Evolutionary conservation across 2,329 filamentous ascomycete genomes (phyloP).

Genomic region (Phoma sp.): DNA sequence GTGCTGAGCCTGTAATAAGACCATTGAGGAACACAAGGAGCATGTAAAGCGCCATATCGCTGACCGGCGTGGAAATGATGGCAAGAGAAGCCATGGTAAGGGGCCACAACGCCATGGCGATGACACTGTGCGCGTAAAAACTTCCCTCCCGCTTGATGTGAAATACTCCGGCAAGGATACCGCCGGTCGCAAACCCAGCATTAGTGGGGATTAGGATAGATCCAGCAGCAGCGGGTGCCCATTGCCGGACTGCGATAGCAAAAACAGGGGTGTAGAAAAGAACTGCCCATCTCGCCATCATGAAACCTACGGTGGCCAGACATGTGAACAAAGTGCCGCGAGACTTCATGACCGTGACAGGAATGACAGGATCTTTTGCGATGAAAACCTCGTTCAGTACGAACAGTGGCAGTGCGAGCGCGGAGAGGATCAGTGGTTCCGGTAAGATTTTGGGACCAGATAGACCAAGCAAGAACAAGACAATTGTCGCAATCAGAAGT

Average conservation of each 20-base stretch:
- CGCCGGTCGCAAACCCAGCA: constrained; percentile 75
- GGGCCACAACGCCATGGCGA: constrained; percentile 68
- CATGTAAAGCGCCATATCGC: constrained; percentile 62
- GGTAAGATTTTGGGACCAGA: constrained; percentile 66
- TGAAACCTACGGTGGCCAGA: constrained; percentile 74
- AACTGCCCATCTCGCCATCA: constrained; percentile 80
- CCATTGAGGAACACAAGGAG: constrained; percentile 72
- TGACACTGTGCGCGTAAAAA: constrained; percentile 71
- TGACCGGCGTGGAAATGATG: constrained; percentile 59
- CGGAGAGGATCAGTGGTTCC: constrained; percentile 66
- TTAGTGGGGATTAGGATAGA: constrained; percentile 83
- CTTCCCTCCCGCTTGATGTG: constrained; percentile 76
- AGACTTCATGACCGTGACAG: constrained; percentile 71
- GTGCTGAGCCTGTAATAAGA: constrained; percentile 70
- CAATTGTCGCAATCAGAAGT: constrained; percentile 61
- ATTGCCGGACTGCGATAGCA: constrained; percentile 75
- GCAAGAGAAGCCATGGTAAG: constrained; percentile 64
- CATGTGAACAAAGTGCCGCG: constrained; percentile 76
- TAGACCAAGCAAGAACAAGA: constrained; percentile 75
- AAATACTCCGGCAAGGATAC: constrained; percentile 73
- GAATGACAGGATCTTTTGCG: constrained; percentile 75
- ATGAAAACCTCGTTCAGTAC: constrained; percentile 67
- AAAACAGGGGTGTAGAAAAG: constrained; percentile 84
- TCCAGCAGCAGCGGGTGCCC: constrained; percentile 72
- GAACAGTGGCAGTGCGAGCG: constrained; percentile 58